Evolutionary conservation across 768 basidiomycete genomes (phyloP).

Genomic region (Porphyrellus cyaneotinctus): DNA sequence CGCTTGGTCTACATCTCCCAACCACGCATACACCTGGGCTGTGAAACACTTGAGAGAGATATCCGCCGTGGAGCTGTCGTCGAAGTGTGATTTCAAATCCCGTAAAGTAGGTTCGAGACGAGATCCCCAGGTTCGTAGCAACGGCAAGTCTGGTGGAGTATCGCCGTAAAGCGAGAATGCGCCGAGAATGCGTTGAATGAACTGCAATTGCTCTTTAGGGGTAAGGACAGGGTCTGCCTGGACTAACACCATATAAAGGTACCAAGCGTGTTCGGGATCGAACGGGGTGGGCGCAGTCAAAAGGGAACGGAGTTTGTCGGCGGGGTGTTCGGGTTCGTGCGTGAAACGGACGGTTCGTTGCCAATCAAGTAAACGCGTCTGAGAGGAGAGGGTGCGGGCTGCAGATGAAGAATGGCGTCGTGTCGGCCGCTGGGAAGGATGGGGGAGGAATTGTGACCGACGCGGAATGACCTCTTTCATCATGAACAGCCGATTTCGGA

Average conservation of each 20-base stretch:
- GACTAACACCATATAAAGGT: slow-evolving; percentile 28
- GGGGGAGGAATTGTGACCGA: slow-evolving; percentile 17
- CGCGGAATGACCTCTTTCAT: slow-evolving; percentile 33
- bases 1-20: slow-evolving; percentile 36
- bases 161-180: slow-evolving; percentile 14
- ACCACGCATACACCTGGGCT: slow-evolving; percentile 34
- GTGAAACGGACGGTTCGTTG: neutral
- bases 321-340: slow-evolving; percentile 5
- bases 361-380: slow-evolving; percentile 7
- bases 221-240: slow-evolving; percentile 7
- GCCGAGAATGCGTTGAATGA: slow-evolving; percentile 24
- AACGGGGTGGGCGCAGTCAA: slow-evolving; percentile 21
- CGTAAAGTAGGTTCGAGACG: slow-evolving; percentile 36
- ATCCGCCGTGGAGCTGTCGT: slow-evolving; percentile 16
- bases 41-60: slow-evolving; percentile 27
- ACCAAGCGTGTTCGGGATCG: slow-evolving; percentile 40
- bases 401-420: slow-evolving; percentile 25
- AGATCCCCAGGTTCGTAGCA: slow-evolving; percentile 34
- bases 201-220: slow-evolving; percentile 24
- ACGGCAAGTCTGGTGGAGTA: slow-evolving; percentile 14
- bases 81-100: slow-evolving; percentile 23
- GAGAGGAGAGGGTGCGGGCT: slow-evolving; percentile 14
- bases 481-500: slow-evolving; percentile 35
- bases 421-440: slow-evolving; percentile 15
- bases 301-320: slow-evolving; percentile 18